Conservation (phyloP, 805 yeast species). For the Metschnikowia similis region DNA sequence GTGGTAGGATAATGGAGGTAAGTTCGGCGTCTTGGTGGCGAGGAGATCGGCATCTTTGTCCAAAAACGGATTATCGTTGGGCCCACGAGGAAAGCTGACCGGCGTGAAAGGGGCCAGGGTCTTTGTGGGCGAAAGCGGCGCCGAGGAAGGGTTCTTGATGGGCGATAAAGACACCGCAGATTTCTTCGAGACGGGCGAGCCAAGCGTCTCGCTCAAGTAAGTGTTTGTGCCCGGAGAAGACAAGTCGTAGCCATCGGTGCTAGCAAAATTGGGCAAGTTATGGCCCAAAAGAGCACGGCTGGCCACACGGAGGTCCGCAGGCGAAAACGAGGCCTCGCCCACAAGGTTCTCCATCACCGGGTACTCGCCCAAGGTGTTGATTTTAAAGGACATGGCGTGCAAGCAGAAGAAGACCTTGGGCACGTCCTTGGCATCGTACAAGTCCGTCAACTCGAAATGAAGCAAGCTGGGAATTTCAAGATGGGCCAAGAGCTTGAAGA, state of each 20-base stretch:
- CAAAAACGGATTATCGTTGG: not conserved
- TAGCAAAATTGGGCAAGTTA: conserved; percentile 69
- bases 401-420: conserved; percentile 93
- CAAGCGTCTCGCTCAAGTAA: conserved; percentile 17
- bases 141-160: not conserved
- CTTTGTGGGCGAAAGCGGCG: not conserved
- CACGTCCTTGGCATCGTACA: conserved; percentile 85
- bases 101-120: not conserved
- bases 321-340: conserved; percentile 58
- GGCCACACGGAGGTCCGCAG: conserved; percentile 64
- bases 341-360: conserved; percentile 61
- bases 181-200: not conserved
- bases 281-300: conserved; percentile 65
- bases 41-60: not conserved
- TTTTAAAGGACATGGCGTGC: conserved; percentile 78
- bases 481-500: conserved; percentile 64
- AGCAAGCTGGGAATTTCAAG: conserved; percentile 83
- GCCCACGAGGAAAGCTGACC: not conserved
- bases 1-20: not conserved
- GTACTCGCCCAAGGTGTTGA: conserved; percentile 54
- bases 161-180: not conserved
- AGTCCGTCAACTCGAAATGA: conserved; percentile 85
- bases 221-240: conserved; percentile 14
- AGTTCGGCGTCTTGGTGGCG: not conserved
- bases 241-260: conserved; percentile 31